Evolutionary conservation across 208 protist genomes (phyloP).

Genomic region (Histomonas meleagridis): DNA sequence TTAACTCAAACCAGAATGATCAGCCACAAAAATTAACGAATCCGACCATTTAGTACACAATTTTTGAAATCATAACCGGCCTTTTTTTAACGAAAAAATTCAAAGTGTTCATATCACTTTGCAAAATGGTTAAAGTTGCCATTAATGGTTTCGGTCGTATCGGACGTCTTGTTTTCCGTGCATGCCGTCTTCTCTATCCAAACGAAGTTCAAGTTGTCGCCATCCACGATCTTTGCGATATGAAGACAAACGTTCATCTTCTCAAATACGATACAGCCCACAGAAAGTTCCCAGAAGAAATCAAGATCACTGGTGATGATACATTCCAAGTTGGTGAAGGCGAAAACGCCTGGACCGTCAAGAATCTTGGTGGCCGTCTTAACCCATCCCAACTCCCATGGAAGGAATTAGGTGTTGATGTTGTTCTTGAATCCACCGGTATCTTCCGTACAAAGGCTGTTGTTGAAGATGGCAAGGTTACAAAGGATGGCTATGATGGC

Average conservation of each 20-base stretch:
- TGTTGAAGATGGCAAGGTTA: slow-evolving; percentile 69
- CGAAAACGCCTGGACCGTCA: neutral
- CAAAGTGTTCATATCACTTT: slow-evolving; percentile 78
- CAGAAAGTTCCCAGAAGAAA: slow-evolving; percentile 47
- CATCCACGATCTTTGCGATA: slow-evolving; percentile 58
- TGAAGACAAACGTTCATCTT: slow-evolving; percentile 46
- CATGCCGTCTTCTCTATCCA: slow-evolving; percentile 38
- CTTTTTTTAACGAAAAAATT: slow-evolving; percentile 85
- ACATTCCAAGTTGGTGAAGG: neutral
- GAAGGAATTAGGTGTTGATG: slow-evolving; percentile 72
- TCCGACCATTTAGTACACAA: too few species aligned
- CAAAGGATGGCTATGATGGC: slow-evolving; percentile 20
- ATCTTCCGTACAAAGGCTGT: slow-evolving; percentile 79
- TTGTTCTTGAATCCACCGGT: slow-evolving; percentile 94
- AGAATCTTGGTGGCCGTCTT: slow-evolving; percentile 27
- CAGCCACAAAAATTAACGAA: too few species aligned
- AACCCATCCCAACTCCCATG: slow-evolving; percentile 77
- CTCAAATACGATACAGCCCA: slow-evolving; percentile 64
- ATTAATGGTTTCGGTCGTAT: slow-evolving; percentile 68
- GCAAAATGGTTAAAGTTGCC: slow-evolving; percentile 59
- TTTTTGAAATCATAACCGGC: too few species aligned
- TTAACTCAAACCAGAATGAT: too few species aligned
- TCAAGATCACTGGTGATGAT: slow-evolving; percentile 44
- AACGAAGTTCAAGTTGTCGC: slow-evolving; percentile 49
- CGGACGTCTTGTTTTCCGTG: slow-evolving; percentile 57